Conservation (phyloP, 257 asterid species). For the Anisodus acutangulus region DNA sequence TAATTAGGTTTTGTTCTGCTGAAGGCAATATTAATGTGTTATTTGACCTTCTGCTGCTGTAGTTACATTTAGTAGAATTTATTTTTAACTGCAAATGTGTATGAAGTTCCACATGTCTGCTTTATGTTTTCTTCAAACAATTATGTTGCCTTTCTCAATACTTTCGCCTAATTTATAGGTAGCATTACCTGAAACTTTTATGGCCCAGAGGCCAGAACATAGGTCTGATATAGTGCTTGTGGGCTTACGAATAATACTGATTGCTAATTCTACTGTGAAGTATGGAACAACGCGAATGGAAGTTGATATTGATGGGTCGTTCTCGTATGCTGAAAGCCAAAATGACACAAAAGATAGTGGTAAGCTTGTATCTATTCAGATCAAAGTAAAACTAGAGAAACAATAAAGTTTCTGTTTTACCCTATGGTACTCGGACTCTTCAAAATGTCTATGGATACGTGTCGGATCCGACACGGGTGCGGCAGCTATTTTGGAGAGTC, state of each 20-base stretch:
- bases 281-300: slow-evolving; percentile 88
- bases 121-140: background rate
- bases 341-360: slow-evolving; percentile 57
- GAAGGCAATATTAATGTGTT: background rate
- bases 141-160: background rate
- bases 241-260: slow-evolving; percentile 34
- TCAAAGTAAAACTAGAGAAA: slow-evolving; percentile 15
- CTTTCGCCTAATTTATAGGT: background rate
- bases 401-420: background rate
- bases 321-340: slow-evolving; percentile 70
- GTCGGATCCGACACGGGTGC: too few species aligned
- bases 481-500: slow-evolving; percentile 31
- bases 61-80: background rate
- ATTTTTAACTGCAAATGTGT: background rate
- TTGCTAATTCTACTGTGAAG: slow-evolving; percentile 49
- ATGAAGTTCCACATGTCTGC: background rate
- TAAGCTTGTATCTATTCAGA: slow-evolving; percentile 35
- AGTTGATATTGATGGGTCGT: slow-evolving; percentile 88
- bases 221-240: background rate
- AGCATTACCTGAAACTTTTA: slow-evolving; percentile 12
- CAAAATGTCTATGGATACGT: too few species aligned
- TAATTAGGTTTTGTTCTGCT: slow-evolving; percentile 12
- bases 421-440: slow-evolving; percentile 16
- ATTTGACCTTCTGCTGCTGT: background rate
- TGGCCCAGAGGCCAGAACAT: slow-evolving; percentile 13